These are phyloP conservation scores for Coccinonectria pachysandricola DNA, from an alignment of 2,329 filamentous ascomycete genomes.

Conservation along the genomic window DNA sequence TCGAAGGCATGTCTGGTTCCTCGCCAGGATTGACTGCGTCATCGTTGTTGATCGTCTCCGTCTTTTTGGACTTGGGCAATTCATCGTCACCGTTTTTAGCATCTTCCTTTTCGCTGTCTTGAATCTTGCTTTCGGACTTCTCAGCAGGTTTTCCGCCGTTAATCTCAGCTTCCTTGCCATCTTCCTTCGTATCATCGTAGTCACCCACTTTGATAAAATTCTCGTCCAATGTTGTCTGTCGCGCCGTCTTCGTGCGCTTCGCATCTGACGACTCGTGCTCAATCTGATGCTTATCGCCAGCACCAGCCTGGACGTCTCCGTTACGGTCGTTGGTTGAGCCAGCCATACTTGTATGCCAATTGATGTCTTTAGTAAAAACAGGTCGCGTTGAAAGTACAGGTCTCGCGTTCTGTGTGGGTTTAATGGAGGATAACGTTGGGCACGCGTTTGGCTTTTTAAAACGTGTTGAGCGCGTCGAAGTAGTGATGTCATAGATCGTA, in stretches of 20 bases:
- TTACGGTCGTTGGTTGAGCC: conserved; percentile 5
- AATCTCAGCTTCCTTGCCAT: conserved; percentile 1
- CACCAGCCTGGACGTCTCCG: conserved; percentile 4
- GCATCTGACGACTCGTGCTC: conserved; percentile 15
- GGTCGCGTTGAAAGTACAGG: neutral
- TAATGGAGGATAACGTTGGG: too few relatives aligned
- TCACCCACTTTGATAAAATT: too few relatives aligned
- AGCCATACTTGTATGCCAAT: conserved; percentile 5
- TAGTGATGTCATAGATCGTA: too few relatives aligned
- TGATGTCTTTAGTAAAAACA: neutral
- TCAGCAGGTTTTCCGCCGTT: neutral
- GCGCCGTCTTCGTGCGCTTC: conserved; percentile 18
- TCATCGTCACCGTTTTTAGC: conserved; percentile 1
- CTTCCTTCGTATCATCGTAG: conserved; percentile 3
- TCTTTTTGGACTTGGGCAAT: conserved; percentile 1
- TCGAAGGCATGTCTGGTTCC: conserved; percentile 30
- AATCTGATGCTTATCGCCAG: conserved; percentile 21
- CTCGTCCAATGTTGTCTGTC: conserved; percentile 16
- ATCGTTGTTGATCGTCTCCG: conserved; percentile 3
- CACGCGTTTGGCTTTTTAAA: too few relatives aligned
- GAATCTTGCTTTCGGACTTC: neutral
- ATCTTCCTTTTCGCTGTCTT: conserved; percentile 4
- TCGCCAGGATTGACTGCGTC: conserved; percentile 7
- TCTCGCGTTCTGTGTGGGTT: conserved; percentile 10
- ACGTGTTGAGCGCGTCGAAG: too few relatives aligned